Evolutionary conservation across 2,329 filamentous ascomycete genomes (phyloP).

Genomic region (Fusarium sublunatum): DNA sequence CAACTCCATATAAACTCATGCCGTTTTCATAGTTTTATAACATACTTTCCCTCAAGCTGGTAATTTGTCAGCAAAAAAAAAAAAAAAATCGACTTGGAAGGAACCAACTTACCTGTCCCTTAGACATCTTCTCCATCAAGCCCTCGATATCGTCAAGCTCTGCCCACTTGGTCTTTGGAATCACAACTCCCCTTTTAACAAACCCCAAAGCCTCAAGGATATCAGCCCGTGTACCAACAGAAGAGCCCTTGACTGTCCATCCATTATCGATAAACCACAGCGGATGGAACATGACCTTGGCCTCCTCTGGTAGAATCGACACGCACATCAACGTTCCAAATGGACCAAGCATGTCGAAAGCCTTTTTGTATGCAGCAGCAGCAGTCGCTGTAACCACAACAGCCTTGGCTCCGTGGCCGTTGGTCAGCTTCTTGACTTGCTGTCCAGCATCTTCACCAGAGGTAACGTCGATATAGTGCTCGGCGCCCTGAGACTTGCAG

Average conservation of each 20-base stretch:
- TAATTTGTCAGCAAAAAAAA: too few species aligned
- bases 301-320: conserved; percentile 48
- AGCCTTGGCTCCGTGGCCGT: conserved; percentile 37
- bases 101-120: conserved; percentile 32
- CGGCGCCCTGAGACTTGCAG: conserved; percentile 50
- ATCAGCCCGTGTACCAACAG: conserved; percentile 53
- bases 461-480: conserved; percentile 53
- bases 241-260: conserved; percentile 50
- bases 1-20: neutral
- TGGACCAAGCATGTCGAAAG: conserved; percentile 42
- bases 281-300: conserved; percentile 49
- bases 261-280: conserved; percentile 51
- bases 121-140: conserved; percentile 30
- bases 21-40: conserved; percentile 21
- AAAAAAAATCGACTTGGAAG: too few species aligned
- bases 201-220: conserved; percentile 56
- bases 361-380: conserved; percentile 50
- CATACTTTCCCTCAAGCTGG: conserved; percentile 33
- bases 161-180: conserved; percentile 29
- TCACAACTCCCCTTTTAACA: conserved; percentile 42
- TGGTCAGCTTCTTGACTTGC: conserved; percentile 23
- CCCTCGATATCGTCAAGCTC: conserved; percentile 28
- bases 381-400: conserved; percentile 50
- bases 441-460: conserved; percentile 16
- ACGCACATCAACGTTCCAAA: conserved; percentile 57